A percentile compares a stretch with the other conserved stretches of the same genome.
Evolutionary conservation across 2,329 filamentous ascomycete genomes (phyloP).

Genomic region (Aspergillus sp.): DNA sequence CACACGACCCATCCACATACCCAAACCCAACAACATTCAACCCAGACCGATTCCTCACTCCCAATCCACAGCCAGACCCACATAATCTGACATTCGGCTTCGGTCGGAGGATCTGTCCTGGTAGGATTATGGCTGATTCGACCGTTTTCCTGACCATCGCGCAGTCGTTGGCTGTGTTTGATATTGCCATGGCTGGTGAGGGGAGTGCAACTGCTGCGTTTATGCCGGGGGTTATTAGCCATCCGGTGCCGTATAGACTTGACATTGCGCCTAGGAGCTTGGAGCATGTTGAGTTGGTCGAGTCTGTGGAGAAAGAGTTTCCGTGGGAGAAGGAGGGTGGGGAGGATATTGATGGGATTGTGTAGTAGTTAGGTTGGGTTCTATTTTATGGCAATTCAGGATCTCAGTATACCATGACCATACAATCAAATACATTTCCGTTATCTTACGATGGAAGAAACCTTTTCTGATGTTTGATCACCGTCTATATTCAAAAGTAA

Average conservation of each 20-base stretch:
- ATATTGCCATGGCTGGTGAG: not conserved
- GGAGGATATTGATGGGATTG: not conserved
- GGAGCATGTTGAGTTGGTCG: not conserved
- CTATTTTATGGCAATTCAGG: too few relatives aligned
- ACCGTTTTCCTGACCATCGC: constrained; percentile 4
- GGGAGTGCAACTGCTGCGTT: not conserved
- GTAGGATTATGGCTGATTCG: not conserved
- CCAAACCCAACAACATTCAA: constrained; percentile 5
- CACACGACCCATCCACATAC: constrained; percentile 8
- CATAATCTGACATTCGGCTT: constrained; percentile 8
- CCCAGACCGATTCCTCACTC: constrained; percentile 5
- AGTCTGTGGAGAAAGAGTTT: not conserved
- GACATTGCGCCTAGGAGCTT: not conserved
- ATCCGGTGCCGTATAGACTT: constrained; percentile 7
- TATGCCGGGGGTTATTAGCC: constrained; percentile 8
- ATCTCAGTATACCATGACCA: too few relatives aligned
- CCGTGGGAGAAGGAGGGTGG: constrained; percentile 1
- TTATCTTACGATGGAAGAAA: too few relatives aligned
- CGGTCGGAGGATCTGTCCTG: constrained; percentile 9
- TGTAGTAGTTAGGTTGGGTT: not conserved
- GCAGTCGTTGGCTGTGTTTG: not conserved
- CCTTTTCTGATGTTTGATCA: too few relatives aligned
- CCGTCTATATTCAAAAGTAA: too few relatives aligned
- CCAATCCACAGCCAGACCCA: not conserved
- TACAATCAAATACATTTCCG: too few relatives aligned